These are phyloP conservation scores for Aquilaria malaccensis DNA, from an alignment of 345 rosid genomes.

Conservation along the genomic window DNA sequence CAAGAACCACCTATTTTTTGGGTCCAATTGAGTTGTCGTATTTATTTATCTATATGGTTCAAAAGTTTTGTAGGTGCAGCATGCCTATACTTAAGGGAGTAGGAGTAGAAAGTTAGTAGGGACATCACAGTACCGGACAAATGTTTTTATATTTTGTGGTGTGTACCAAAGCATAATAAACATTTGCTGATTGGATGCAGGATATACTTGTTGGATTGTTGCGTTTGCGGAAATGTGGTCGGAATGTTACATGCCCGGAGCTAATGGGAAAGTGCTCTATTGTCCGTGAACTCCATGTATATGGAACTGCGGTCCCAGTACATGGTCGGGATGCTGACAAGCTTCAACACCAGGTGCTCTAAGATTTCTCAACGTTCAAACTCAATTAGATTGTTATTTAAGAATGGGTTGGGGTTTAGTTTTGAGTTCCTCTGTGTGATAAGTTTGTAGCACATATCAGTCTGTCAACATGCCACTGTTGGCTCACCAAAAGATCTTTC, in stretches of 20 bases:
- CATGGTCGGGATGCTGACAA: conserved; percentile 96
- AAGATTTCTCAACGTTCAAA: not conserved
- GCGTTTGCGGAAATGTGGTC: conserved; percentile 85
- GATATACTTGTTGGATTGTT: conserved; percentile 94
- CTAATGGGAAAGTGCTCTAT: conserved; percentile 84
- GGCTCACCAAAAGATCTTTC: not conserved
- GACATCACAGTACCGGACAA: too few species aligned
- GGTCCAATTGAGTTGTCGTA: too few species aligned
- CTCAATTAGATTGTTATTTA: not conserved
- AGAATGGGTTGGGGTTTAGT: not conserved
- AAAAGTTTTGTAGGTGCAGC: too few species aligned
- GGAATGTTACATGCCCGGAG: conserved; percentile 85
- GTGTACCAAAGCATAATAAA: not conserved
- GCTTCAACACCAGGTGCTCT: conserved; percentile 90
- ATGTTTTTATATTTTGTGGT: not conserved
- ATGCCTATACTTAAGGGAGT: too few species aligned
- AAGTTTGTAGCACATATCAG: not conserved
- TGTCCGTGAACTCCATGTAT: conserved; percentile 99
- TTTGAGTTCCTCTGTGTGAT: not conserved
- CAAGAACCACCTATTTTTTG: too few species aligned
- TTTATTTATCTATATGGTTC: too few species aligned
- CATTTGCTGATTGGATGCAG: conserved; percentile 30
- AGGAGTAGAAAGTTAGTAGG: too few species aligned
- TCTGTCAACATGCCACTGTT: not conserved
- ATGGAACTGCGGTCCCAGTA: conserved; percentile 99